Percentiles rank a stretch among this genome's conserved stretches.
Evolutionary conservation across 2,329 filamentous ascomycete genomes (phyloP).

Genomic region (Coniosporium tulheliwenetii): DNA sequence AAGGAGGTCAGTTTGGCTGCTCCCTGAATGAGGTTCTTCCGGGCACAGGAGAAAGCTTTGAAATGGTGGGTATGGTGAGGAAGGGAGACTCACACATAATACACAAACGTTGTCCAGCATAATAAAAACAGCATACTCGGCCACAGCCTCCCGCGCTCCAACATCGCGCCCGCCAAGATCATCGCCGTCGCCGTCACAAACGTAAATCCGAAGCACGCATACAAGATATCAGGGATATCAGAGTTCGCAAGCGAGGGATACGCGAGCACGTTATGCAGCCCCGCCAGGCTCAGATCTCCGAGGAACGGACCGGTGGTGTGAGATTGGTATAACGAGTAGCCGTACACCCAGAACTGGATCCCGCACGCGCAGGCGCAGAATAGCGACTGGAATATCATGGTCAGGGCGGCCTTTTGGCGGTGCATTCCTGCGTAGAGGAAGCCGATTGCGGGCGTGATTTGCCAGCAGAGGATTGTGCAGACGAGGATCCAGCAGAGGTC

Average conservation of each 20-base stretch:
- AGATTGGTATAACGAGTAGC: slow-evolving; percentile 47
- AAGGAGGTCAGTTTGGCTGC: too few relatives aligned
- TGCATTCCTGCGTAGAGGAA: slow-evolving; percentile 49
- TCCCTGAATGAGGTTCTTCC: too few relatives aligned
- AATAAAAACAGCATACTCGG: slow-evolving; percentile 49
- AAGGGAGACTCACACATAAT: slow-evolving; percentile 26
- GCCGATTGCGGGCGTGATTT: slow-evolving; percentile 52
- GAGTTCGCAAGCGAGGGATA: slow-evolving; percentile 43
- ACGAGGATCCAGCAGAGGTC: slow-evolving; percentile 45
- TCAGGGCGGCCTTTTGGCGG: slow-evolving; percentile 44
- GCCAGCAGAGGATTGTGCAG: slow-evolving; percentile 45
- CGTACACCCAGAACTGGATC: slow-evolving; percentile 30
- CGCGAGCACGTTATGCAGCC: slow-evolving; percentile 42
- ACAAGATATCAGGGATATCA: slow-evolving; percentile 47
- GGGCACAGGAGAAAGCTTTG: too few relatives aligned
- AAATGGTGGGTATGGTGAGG: too few relatives aligned
- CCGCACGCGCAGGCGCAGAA: slow-evolving; percentile 40
- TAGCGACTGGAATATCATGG: slow-evolving; percentile 46
- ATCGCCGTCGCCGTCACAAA: slow-evolving; percentile 48
- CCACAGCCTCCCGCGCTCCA: slow-evolving; percentile 47
- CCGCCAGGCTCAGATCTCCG: slow-evolving; percentile 45
- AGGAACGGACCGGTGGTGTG: slow-evolving; percentile 46
- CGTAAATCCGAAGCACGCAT: slow-evolving; percentile 49
- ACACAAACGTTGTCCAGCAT: slow-evolving; percentile 49
- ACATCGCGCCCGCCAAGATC: slow-evolving; percentile 49